Percentiles rank a stretch among this genome's conserved stretches.
Conservation (phyloP, 192 early-diverging fungal genomes). For the Entomortierella chlamydospora region DNA sequence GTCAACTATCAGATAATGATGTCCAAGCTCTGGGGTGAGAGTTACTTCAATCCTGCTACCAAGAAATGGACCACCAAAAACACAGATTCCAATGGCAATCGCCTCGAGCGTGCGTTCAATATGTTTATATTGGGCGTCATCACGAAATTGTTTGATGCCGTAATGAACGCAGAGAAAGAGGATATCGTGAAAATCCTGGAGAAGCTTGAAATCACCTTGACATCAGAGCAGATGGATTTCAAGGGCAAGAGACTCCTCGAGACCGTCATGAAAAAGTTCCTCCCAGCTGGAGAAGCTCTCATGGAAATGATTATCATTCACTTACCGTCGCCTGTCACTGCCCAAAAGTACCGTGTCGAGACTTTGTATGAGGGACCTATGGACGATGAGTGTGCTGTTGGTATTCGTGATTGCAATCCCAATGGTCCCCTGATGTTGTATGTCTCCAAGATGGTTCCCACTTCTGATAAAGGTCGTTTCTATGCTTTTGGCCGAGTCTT, state of each 20-base stretch:
- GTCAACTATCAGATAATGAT: slow-evolving; percentile 96
- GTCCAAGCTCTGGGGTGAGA: slow-evolving; percentile 97
- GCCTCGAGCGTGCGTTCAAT: slow-evolving; percentile 96
- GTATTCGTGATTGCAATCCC: slow-evolving; percentile 91
- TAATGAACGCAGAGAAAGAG: slow-evolving; percentile 98
- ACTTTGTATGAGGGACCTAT: slow-evolving; percentile 96
- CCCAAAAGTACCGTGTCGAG: slow-evolving; percentile 92
- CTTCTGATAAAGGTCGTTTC: slow-evolving; percentile 99
- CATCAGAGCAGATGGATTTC: slow-evolving; percentile 87
- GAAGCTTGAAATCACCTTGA: slow-evolving; percentile 89
- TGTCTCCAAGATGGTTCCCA: slow-evolving; percentile 99
- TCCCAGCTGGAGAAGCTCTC: slow-evolving; percentile 96
- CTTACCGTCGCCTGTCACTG: slow-evolving; percentile 93
- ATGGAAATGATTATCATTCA: slow-evolving; percentile 99
- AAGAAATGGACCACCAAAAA: slow-evolving; percentile 96
- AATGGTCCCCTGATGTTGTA: slow-evolving; percentile 98
- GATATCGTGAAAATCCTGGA: slow-evolving; percentile 78
- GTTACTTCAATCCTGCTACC: slow-evolving; percentile 98
- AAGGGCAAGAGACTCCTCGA: slow-evolving; percentile 95
- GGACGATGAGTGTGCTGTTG: slow-evolving; percentile 94
- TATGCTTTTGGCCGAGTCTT: slow-evolving; percentile 99
- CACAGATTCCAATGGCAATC: slow-evolving; percentile 79
- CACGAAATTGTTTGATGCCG: slow-evolving; percentile 94
- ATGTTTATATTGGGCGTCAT: slow-evolving; percentile 97
- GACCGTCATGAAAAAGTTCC: slow-evolving; percentile 97